phyloP scores from a whole-genome alignment of 306 rosid genomes.

The Ziziphus jujuba region DNA sequence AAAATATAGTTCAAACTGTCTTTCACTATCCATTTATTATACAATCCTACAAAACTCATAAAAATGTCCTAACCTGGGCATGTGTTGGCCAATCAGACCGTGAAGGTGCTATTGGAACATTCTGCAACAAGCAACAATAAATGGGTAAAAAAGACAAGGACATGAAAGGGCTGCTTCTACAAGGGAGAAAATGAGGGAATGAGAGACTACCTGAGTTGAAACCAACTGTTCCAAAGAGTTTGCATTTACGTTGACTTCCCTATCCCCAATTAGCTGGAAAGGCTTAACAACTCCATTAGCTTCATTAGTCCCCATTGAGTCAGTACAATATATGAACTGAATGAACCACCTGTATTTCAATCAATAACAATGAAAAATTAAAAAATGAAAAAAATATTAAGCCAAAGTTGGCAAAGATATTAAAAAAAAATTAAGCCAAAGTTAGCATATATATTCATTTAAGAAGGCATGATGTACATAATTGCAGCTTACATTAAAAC shows the following conservation, averaged over 20 bases:
- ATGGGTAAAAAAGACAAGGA: neutral
- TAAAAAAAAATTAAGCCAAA: too few relatives aligned
- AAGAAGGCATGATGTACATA: too few relatives aligned
- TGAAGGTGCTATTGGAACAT: conserved; percentile 15
- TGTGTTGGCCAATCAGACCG: conserved; percentile 27
- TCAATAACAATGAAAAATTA: neutral
- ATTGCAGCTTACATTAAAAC: too few relatives aligned
- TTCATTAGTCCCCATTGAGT: conserved; percentile 37
- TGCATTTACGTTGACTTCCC: conserved; percentile 39
- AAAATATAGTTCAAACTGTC: neutral
- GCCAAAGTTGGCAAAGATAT: too few relatives aligned
- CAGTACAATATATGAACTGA: conserved; percentile 10
- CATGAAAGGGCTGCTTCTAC: neutral
- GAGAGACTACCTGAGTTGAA: conserved; percentile 24
- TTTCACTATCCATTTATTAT: neutral
- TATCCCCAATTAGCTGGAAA: conserved; percentile 26
- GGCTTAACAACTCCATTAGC: conserved; percentile 19
- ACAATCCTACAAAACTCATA: neutral
- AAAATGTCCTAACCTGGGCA: conserved; percentile 32
- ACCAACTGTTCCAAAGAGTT: neutral
- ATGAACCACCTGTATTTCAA: conserved; percentile 10
- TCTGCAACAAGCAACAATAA: conserved; percentile 22
- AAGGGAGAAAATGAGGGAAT: conserved; percentile 9
- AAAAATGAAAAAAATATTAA: too few relatives aligned
- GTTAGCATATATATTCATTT: too few relatives aligned